phyloP scores from a whole-genome alignment of 2,329 filamentous ascomycete species.

The Dactylellina drechsleri region DNA sequence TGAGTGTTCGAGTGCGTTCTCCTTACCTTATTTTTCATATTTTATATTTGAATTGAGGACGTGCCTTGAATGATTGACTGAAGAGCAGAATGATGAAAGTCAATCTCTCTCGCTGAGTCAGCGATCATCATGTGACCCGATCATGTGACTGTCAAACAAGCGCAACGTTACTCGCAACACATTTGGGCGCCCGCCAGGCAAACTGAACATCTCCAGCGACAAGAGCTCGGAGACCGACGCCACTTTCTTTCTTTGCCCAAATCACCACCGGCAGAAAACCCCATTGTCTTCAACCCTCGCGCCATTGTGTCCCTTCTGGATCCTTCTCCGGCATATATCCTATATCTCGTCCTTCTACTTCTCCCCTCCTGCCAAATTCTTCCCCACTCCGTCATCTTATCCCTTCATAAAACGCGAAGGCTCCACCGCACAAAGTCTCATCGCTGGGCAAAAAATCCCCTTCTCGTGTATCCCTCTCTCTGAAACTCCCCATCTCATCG shows the following conservation, averaged over 20 bases:
- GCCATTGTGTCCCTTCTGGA: constrained; percentile 9
- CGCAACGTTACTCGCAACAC: background rate
- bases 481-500: constrained; percentile 19
- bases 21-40: too few relatives aligned
- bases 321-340: constrained; percentile 16
- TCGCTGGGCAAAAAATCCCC: constrained; percentile 26
- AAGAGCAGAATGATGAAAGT: too few relatives aligned
- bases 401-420: constrained; percentile 9
- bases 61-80: too few relatives aligned
- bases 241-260: background rate
- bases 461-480: constrained; percentile 17
- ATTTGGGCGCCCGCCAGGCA: background rate
- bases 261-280: background rate
- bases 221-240: background rate
- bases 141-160: too few relatives aligned
- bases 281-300: constrained; percentile 1
- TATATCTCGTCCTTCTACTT: constrained; percentile 12
- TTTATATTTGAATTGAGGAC: too few relatives aligned
- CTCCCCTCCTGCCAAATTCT: constrained; percentile 24
- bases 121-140: too few relatives aligned
- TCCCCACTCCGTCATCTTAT: constrained; percentile 21
- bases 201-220: background rate
- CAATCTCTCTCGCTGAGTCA: too few relatives aligned
- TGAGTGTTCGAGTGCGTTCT: too few relatives aligned
- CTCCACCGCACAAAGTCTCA: constrained; percentile 18